Conservation (phyloP, 345 rosid genomes). For the Noccaea bulbosa region DNA sequence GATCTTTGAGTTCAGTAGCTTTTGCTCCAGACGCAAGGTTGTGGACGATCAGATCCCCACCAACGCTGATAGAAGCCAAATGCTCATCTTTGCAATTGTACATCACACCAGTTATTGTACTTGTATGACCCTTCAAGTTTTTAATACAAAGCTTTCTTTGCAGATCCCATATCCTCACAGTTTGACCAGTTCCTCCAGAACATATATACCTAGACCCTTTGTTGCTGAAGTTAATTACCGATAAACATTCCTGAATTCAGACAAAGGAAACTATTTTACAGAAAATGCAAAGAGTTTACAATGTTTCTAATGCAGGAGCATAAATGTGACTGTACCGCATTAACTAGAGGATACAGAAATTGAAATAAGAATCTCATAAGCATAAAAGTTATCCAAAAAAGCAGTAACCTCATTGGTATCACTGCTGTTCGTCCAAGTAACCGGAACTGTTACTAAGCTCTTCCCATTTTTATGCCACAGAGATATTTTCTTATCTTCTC, state of each 20-base stretch:
- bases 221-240: slow-evolving; percentile 78
- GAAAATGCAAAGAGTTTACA: slow-evolving; percentile 4
- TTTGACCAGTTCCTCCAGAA: slow-evolving; percentile 90
- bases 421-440: slow-evolving; percentile 62
- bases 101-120: slow-evolving; percentile 79
- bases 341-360: background rate
- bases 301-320: background rate
- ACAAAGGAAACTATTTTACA: background rate
- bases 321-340: background rate
- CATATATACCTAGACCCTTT: slow-evolving; percentile 93
- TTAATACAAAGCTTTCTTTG: slow-evolving; percentile 90
- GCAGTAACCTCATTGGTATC: slow-evolving; percentile 67
- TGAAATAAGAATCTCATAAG: slow-evolving; percentile 12
- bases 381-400: background rate
- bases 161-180: slow-evolving; percentile 93
- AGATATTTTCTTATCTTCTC: slow-evolving; percentile 86
- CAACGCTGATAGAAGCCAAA: slow-evolving; percentile 86
- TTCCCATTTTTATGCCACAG: slow-evolving; percentile 83
- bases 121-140: slow-evolving; percentile 86
- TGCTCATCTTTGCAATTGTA: slow-evolving; percentile 97
- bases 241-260: slow-evolving; percentile 72
- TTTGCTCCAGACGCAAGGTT: slow-evolving; percentile 92
- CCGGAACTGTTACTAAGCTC: slow-evolving; percentile 70
- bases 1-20: slow-evolving; percentile 91
- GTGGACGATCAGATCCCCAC: slow-evolving; percentile 88